phyloP scores from a whole-genome alignment of 148 eudicot species.

The Vaccinium myrtillus region DNA sequence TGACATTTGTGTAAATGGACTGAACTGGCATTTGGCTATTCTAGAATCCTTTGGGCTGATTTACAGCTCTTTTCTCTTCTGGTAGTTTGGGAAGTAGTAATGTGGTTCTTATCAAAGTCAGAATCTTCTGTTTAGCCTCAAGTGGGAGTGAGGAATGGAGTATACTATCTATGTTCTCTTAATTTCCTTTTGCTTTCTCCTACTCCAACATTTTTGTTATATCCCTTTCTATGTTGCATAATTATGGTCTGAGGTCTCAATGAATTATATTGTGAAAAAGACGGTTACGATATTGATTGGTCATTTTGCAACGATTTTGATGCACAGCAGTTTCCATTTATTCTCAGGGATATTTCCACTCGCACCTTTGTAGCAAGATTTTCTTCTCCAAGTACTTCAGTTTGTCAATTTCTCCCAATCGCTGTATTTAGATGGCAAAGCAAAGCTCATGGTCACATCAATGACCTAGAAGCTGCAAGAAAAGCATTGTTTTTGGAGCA shows the following conservation, averaged over 20 bases:
- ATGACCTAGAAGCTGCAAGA: constrained; percentile 53
- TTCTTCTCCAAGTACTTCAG: constrained; percentile 67
- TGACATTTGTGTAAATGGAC: background rate
- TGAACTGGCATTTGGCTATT: background rate
- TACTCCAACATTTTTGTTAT: background rate
- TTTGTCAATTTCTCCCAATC: constrained; percentile 56
- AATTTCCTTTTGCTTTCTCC: background rate
- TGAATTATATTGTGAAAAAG: background rate
- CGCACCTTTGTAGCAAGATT: constrained; percentile 61
- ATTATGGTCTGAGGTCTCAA: background rate
- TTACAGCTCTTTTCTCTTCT: background rate
- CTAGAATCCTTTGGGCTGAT: background rate
- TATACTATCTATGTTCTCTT: background rate
- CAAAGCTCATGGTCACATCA: constrained; percentile 29
- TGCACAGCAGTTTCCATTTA: background rate
- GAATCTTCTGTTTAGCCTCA: background rate
- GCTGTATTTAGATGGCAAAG: constrained; percentile 58
- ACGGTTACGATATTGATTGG: background rate
- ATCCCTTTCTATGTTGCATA: background rate
- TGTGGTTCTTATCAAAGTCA: background rate
- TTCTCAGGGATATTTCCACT: constrained; percentile 65
- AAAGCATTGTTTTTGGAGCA: constrained; percentile 31
- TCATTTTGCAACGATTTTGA: background rate
- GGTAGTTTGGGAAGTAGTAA: background rate
- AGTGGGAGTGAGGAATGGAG: background rate